Evolutionary conservation across 441 rosid genomes (phyloP).

Genomic region (Eutrema salsugineum): DNA sequence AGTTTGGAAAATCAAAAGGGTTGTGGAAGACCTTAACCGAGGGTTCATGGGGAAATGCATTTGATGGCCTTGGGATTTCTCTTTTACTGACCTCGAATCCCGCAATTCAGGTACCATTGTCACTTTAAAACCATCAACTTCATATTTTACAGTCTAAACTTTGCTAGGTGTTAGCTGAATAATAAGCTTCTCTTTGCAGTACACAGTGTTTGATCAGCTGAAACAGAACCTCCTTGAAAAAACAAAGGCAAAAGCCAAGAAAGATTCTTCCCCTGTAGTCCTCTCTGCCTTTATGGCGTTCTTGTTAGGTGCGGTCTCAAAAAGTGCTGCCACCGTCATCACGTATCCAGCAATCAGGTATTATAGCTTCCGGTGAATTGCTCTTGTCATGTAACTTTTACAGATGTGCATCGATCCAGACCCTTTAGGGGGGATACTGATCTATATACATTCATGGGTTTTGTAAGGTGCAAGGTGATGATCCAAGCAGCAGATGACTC

Average conservation of each 20-base stretch:
- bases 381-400: neutral
- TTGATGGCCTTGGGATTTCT: constrained; percentile 87
- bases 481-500: constrained; percentile 79
- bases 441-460: neutral
- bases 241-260: constrained; percentile 21
- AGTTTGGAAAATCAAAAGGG: constrained; percentile 80
- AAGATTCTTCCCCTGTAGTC: constrained; percentile 50
- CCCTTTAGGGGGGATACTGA: neutral
- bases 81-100: constrained; percentile 84
- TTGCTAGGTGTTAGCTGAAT: constrained; percentile 6
- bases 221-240: constrained; percentile 58
- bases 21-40: constrained; percentile 75
- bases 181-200: constrained; percentile 42
- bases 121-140: neutral
- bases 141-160: neutral
- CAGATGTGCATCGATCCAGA: neutral
- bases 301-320: constrained; percentile 78
- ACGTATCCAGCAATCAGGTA: constrained; percentile 96
- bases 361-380: neutral
- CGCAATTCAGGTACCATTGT: constrained; percentile 61
- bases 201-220: constrained; percentile 93
- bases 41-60: constrained; percentile 64
- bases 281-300: constrained; percentile 81
- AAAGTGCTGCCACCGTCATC: constrained; percentile 73
- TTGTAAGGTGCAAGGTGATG: constrained; percentile 81